These are phyloP conservation scores for Mycena epipterygia DNA, from an alignment of 768 basidiomycete species.

Conservation along the genomic window DNA sequence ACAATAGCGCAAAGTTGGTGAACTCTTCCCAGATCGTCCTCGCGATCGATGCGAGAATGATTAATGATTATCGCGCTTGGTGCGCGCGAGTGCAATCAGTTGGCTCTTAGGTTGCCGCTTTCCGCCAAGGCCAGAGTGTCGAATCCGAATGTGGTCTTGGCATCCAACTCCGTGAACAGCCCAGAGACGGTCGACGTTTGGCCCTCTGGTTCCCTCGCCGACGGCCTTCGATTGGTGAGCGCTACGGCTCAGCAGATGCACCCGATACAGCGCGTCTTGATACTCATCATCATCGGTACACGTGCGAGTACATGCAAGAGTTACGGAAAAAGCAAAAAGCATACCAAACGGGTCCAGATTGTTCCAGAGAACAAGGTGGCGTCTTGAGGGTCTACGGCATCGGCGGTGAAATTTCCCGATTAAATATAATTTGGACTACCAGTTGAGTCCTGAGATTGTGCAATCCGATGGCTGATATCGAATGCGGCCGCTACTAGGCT, in stretches of 20 bases:
- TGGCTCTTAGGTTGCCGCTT: conserved; percentile 84
- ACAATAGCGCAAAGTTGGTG: conserved; percentile 73
- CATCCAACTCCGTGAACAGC: conserved; percentile 65
- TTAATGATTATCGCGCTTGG: conserved; percentile 79
- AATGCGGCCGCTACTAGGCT: conserved; percentile 85
- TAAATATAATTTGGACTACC: conserved; percentile 54
- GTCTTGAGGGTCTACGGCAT: conserved; percentile 74
- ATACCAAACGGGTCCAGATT: conserved; percentile 81
- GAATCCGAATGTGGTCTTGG: conserved; percentile 70
- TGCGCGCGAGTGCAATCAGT: conserved; percentile 86
- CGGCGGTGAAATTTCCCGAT: conserved; percentile 8
- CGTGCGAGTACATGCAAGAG: background rate
- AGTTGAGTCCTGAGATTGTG: conserved; percentile 85
- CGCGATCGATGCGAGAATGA: too few species aligned
- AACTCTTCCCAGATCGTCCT: conserved; percentile 89
- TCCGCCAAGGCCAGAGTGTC: conserved; percentile 84
- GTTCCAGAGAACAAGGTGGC: conserved; percentile 84
- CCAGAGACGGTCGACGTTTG: conserved; percentile 56
- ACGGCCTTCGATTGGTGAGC: conserved; percentile 63
- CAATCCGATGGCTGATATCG: conserved; percentile 82
- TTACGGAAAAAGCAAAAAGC: conserved; percentile 37
- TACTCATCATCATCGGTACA: conserved; percentile 74
- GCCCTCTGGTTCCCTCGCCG: conserved; percentile 62
- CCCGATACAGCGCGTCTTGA: conserved; percentile 72
- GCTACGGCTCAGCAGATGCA: conserved; percentile 76